Evolutionary conservation across 1,284 basidiomycete genomes (phyloP).

Genomic region (Afroboletus lepidellus): DNA sequence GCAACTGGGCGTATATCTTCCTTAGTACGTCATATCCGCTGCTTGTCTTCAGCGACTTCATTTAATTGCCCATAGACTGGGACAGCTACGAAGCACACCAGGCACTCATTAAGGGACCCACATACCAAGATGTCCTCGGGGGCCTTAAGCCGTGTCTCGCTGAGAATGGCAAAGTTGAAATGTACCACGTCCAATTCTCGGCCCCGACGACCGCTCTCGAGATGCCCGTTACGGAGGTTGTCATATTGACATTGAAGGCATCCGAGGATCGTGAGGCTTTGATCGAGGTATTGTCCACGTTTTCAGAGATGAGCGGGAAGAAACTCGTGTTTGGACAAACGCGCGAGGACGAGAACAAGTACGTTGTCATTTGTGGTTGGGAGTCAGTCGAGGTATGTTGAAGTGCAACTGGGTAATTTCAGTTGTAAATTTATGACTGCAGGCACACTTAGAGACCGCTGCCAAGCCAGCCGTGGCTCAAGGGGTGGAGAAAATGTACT

Average conservation of each 20-base stretch:
- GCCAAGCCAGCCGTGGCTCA: not conserved
- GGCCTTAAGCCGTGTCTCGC: slow-evolving; percentile 10
- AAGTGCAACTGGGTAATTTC: no score
- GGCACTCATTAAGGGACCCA: slow-evolving; percentile 1
- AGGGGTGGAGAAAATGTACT: not conserved
- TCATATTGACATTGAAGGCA: slow-evolving; percentile 23
- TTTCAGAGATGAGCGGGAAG: slow-evolving; percentile 4
- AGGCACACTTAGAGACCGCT: not conserved
- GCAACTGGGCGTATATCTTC: slow-evolving; percentile 13
- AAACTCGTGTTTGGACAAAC: slow-evolving; percentile 1
- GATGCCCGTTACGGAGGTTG: slow-evolving; percentile 21
- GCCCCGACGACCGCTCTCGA: slow-evolving; percentile 13
- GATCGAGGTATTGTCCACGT: slow-evolving; percentile 11
- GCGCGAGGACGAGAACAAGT: slow-evolving; percentile 27
- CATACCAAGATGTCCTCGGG: not conserved
- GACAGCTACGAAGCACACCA: slow-evolving; percentile 25
- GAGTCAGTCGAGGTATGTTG: not conserved
- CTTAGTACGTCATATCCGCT: slow-evolving; percentile 24
- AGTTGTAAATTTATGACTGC: no score
- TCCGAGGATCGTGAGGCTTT: slow-evolving; percentile 19
- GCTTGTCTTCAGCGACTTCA: not conserved
- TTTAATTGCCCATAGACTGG: slow-evolving; percentile 24
- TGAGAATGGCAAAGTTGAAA: slow-evolving; percentile 2
- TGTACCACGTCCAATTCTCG: slow-evolving; percentile 28
- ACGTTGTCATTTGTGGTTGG: slow-evolving; percentile 10